Evolutionary conservation across 495 filamentous ascomycete species (phyloP).

Genomic region (Penicillium steckii): DNA sequence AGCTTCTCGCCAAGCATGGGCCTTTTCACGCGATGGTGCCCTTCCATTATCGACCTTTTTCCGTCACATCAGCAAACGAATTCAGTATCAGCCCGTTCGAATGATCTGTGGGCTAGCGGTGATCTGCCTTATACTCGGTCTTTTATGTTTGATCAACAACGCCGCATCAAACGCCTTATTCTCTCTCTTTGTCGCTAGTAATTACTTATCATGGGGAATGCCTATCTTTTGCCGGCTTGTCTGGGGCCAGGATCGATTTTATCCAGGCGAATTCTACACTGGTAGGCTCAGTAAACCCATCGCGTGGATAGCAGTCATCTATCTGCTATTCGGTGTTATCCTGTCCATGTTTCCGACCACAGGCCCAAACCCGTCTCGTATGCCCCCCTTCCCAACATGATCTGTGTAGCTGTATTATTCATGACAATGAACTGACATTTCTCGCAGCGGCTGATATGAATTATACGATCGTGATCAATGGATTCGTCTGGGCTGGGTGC

Average conservation of each 20-base stretch:
- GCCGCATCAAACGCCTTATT: conserved; percentile 61
- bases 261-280: conserved; percentile 48
- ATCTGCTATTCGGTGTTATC: conserved; percentile 55
- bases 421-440: conserved; percentile 4
- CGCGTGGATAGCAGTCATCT: conserved; percentile 52
- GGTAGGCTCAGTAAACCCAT: conserved; percentile 48
- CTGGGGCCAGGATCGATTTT: conserved; percentile 61
- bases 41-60: conserved; percentile 63
- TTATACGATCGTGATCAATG: conserved; percentile 65
- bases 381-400: conserved; percentile 3
- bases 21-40: conserved; percentile 59
- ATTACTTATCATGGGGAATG: conserved; percentile 60
- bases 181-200: conserved; percentile 59
- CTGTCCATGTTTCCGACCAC: conserved; percentile 59
- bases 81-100: conserved; percentile 61
- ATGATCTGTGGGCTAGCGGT: conserved; percentile 58
- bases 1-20: conserved; percentile 56
- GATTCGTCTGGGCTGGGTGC: conserved; percentile 59
- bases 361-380: conserved; percentile 54
- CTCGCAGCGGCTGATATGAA: conserved; percentile 56
- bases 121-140: conserved; percentile 54
- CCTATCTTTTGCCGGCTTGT: conserved; percentile 62
- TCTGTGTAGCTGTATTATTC: neutral
- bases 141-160: conserved; percentile 56
- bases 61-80: conserved; percentile 51